Conservation (phyloP, 2,329 filamentous ascomycete genomes). For the Fonsecaea multimorphosa region DNA sequence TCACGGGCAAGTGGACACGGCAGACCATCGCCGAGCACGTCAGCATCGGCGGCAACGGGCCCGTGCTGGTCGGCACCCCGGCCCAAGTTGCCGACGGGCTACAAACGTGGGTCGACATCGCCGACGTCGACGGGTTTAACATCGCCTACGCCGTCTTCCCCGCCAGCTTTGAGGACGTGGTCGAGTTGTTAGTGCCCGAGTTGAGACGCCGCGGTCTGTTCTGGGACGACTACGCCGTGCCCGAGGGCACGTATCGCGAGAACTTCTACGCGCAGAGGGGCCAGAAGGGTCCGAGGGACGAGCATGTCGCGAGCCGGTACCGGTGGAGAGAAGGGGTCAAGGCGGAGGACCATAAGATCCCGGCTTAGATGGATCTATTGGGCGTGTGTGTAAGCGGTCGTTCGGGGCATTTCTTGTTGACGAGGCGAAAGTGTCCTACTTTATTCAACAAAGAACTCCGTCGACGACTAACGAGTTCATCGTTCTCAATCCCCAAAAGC, state of each 20-base stretch:
- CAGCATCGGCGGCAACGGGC: conserved; percentile 57
- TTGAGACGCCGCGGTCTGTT: conserved; percentile 52
- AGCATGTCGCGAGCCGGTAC: conserved; percentile 13
- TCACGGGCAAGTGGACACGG: conserved; percentile 44
- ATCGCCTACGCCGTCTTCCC: conserved; percentile 70
- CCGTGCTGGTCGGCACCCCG: conserved; percentile 62
- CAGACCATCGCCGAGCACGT: conserved; percentile 54
- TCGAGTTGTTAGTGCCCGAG: conserved; percentile 69
- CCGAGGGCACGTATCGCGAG: conserved; percentile 48
- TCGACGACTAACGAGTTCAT: no score
- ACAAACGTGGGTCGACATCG: conserved; percentile 70
- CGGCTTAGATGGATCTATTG: background rate
- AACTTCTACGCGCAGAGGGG: conserved; percentile 44
- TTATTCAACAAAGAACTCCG: no score
- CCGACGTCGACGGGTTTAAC: conserved; percentile 77
- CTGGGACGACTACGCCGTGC: conserved; percentile 41
- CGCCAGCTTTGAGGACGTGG: conserved; percentile 70
- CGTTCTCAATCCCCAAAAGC: no score
- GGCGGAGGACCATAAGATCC: conserved; percentile 11
- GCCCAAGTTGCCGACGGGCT: conserved; percentile 69
- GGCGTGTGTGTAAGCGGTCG: no score
- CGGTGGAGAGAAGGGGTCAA: conserved; percentile 5
- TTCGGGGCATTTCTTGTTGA: no score
- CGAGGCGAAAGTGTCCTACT: no score
- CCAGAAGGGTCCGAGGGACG: conserved; percentile 3